phyloP scores from a whole-genome alignment of 2,329 filamentous ascomycete genomes.

The Leptographium lundbergii region DNA sequence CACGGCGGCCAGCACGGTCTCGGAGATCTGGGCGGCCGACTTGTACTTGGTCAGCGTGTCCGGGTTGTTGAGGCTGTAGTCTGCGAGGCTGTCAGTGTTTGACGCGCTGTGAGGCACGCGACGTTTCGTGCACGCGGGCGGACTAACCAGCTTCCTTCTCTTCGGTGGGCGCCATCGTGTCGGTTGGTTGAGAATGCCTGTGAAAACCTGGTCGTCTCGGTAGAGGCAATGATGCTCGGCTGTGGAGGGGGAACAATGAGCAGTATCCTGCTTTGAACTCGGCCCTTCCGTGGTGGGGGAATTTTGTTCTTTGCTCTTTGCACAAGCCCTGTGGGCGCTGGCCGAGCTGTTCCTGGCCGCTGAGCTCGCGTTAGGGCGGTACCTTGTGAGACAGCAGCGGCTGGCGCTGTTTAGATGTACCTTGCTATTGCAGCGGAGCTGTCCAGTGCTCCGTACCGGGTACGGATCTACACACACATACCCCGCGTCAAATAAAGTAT shows the following conservation, averaged over 20 bases:
- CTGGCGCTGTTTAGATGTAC: too few relatives aligned
- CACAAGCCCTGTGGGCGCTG: not conserved
- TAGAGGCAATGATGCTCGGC: not conserved
- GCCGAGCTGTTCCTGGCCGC: too few relatives aligned
- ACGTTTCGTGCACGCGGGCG: not conserved
- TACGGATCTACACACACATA: too few relatives aligned
- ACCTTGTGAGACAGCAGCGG: too few relatives aligned
- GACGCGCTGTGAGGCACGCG: too few relatives aligned
- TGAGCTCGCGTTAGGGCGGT: too few relatives aligned
- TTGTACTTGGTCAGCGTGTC: conserved; percentile 99
- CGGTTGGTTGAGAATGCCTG: conserved; percentile 16
- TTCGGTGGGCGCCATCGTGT: conserved; percentile 22
- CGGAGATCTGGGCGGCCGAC: conserved; percentile 86
- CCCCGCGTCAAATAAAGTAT: not conserved
- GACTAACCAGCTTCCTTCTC: conserved; percentile 32
- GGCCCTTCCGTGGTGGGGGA: not conserved
- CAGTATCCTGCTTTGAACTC: not conserved
- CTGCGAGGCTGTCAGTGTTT: conserved; percentile 27
- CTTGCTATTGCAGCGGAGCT: too few relatives aligned
- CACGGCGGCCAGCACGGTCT: conserved; percentile 87
- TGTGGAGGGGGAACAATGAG: not conserved
- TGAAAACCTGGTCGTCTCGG: not conserved
- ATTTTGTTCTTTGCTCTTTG: not conserved
- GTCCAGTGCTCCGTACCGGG: too few relatives aligned
- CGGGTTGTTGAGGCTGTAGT: conserved; percentile 82